Percentiles rank a stretch among this genome's conserved stretches.
Conservation (phyloP, 2,329 filamentous ascomycete species). For the Colletotrichum aenigma region DNA sequence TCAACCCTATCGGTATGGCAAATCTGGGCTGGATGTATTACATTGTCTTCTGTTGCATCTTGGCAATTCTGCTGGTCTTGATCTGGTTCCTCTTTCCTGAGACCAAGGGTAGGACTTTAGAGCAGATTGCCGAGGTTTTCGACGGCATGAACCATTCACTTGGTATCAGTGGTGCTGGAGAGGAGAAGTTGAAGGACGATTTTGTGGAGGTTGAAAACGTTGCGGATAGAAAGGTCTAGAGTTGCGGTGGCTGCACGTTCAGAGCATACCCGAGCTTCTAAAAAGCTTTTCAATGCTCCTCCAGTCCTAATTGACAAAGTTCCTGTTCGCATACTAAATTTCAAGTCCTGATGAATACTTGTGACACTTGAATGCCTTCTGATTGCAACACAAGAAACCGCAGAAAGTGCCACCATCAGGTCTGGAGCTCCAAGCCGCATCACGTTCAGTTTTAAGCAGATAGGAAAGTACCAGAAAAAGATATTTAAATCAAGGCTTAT, state of each 20-base stretch:
- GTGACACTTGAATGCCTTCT: no score
- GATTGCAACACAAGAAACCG: no score
- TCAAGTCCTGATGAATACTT: neutral
- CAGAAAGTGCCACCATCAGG: no score
- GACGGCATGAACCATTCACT: conserved; percentile 13
- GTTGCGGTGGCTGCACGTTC: neutral
- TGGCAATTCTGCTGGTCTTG: conserved; percentile 16
- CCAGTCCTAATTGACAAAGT: neutral
- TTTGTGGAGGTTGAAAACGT: conserved; percentile 5
- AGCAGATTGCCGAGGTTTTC: conserved; percentile 24
- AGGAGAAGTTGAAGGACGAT: neutral
- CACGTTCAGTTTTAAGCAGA: no score
- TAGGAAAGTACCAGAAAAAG: no score
- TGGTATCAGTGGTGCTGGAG: neutral
- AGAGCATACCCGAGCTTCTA: no score
- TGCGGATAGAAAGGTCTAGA: neutral
- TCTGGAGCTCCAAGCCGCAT: no score
- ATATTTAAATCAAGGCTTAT: neutral
- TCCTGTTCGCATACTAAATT: neutral
- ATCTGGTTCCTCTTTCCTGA: conserved; percentile 31
- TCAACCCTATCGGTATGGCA: conserved; percentile 43
- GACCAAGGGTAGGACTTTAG: conserved; percentile 27
- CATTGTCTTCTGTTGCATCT: conserved; percentile 25
- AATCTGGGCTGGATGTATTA: conserved; percentile 27
- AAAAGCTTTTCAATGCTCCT: neutral